Conservation (phyloP, 805 yeast species). For the Ogataea pignaliae region DNA sequence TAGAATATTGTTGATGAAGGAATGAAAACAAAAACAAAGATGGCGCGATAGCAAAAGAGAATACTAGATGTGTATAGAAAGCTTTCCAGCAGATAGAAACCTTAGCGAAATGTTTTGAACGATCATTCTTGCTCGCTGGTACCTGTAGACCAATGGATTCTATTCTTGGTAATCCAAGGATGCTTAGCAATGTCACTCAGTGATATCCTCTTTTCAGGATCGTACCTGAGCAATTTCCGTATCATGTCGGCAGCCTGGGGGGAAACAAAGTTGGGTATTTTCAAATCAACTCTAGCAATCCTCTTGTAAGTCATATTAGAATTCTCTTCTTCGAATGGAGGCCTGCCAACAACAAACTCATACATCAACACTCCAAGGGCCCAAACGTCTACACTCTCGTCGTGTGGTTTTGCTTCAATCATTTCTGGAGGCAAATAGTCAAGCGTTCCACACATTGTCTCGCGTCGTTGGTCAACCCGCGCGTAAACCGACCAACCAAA, state of each 20-base stretch:
- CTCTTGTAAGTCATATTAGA: constrained; percentile 75
- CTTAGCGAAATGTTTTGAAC: too few species aligned
- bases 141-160: constrained; percentile 49
- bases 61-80: not conserved
- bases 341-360: constrained; percentile 81
- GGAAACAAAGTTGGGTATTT: constrained; percentile 66
- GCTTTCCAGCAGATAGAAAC: too few species aligned
- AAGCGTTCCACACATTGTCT: constrained; percentile 90
- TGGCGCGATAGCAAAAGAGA: not conserved
- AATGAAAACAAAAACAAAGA: not conserved
- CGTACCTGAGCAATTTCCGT: constrained; percentile 53
- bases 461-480: constrained; percentile 45
- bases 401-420: constrained; percentile 80
- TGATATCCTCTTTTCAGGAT: constrained; percentile 61
- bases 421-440: constrained; percentile 96
- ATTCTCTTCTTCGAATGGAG: constrained; percentile 86
- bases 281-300: constrained; percentile 72
- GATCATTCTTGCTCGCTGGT: too few species aligned
- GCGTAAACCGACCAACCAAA: constrained; percentile 94
- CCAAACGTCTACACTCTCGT: constrained; percentile 82
- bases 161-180: constrained; percentile 78
- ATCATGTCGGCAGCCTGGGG: constrained; percentile 77
- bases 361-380: constrained; percentile 83
- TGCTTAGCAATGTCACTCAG: constrained; percentile 63
- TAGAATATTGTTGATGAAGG: not conserved